phyloP scores from a whole-genome alignment of 1,139 yeast species.

The Barnettozyma hawaiiensis region DNA sequence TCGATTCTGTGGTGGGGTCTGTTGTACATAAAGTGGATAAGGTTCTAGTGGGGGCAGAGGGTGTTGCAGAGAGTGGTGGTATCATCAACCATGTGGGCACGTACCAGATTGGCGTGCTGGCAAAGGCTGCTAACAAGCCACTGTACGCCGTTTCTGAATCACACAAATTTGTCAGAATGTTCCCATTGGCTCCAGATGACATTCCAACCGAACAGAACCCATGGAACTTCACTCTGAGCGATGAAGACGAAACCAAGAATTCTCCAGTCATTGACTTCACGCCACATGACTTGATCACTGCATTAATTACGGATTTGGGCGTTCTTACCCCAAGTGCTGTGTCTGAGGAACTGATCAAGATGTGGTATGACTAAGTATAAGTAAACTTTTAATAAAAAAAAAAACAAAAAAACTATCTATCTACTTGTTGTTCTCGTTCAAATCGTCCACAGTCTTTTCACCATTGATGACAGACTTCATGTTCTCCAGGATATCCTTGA shows the following conservation, averaged over 20 bases:
- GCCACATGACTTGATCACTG: conserved; percentile 93
- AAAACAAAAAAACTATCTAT: neutral
- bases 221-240: conserved; percentile 38
- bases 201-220: conserved; percentile 57
- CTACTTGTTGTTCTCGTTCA: conserved; percentile 29
- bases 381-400: neutral
- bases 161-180: conserved; percentile 93
- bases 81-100: conserved; percentile 94
- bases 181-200: conserved; percentile 91
- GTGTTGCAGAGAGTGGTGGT: conserved; percentile 98
- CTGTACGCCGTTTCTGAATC: conserved; percentile 92
- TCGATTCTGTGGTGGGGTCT: conserved; percentile 92
- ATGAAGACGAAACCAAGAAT: conserved; percentile 33
- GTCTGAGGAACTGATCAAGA: conserved; percentile 92
- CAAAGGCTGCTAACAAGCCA: conserved; percentile 87
- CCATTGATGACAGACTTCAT: conserved; percentile 44
- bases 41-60: conserved; percentile 96
- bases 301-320: conserved; percentile 92
- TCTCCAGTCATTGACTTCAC: conserved; percentile 77
- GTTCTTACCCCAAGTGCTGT: conserved; percentile 97
- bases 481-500: conserved; percentile 61
- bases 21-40: conserved; percentile 89
- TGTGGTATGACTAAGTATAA: conserved; percentile 77
- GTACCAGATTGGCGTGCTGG: conserved; percentile 90
- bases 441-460: conserved; percentile 36